phyloP scores from a whole-genome alignment of 495 filamentous ascomycete species.

The Aspergillus saccharolyticus region DNA sequence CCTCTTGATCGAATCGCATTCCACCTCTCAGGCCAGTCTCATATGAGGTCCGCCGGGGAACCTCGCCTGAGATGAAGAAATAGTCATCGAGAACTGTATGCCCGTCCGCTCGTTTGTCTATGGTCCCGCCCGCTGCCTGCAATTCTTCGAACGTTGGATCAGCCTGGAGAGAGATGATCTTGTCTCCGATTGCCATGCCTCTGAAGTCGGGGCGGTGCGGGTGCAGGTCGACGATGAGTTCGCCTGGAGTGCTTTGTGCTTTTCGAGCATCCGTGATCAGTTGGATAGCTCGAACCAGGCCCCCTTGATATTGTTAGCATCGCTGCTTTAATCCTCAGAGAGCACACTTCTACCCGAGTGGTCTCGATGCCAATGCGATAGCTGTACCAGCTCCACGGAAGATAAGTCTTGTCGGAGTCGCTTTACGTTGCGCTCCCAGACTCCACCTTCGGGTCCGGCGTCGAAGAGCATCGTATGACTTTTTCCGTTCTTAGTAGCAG shows the following conservation, averaged over 20 bases:
- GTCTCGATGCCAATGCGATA: slow-evolving; percentile 67
- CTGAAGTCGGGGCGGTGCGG: slow-evolving; percentile 51
- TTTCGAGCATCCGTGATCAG: slow-evolving; percentile 47
- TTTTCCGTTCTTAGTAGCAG: slow-evolving; percentile 46
- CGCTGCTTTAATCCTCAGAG: neutral
- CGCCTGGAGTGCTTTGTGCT: slow-evolving; percentile 19
- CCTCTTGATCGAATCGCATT: slow-evolving; percentile 41
- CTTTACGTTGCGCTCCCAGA: slow-evolving; percentile 51
- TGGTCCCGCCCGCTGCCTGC: slow-evolving; percentile 37
- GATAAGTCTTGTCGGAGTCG: slow-evolving; percentile 49
- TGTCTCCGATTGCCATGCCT: slow-evolving; percentile 40
- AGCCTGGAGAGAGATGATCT: slow-evolving; percentile 49
- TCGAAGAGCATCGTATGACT: slow-evolving; percentile 57
- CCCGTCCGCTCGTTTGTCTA: slow-evolving; percentile 39
- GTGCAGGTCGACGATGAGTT: slow-evolving; percentile 49
- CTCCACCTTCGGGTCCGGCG: slow-evolving; percentile 52
- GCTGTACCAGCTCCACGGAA: slow-evolving; percentile 68
- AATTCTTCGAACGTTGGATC: slow-evolving; percentile 55
- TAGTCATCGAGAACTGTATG: slow-evolving; percentile 51
- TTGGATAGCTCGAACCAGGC: slow-evolving; percentile 40
- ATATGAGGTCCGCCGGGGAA: slow-evolving; percentile 50
- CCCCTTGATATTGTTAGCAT: slow-evolving; percentile 32
- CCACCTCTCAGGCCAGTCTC: slow-evolving; percentile 48
- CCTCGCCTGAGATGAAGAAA: slow-evolving; percentile 55
- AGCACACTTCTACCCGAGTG: slow-evolving; percentile 40